These are phyloP conservation scores for Epichloe aotearoae DNA, from an alignment of 2,329 filamentous ascomycete species.

Conservation along the genomic window DNA sequence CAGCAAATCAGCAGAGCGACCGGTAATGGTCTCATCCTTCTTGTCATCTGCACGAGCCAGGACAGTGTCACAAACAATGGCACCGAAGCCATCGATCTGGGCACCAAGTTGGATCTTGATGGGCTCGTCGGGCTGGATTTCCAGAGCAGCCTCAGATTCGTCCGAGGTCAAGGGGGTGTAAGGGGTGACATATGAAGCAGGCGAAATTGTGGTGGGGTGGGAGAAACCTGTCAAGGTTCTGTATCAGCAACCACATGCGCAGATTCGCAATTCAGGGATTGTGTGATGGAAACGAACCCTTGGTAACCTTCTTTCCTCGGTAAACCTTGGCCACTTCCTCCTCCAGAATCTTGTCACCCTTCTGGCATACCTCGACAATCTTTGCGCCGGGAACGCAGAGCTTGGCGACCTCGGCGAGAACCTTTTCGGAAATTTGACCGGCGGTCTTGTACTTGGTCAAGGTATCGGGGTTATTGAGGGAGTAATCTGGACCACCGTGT, in stretches of 20 bases:
- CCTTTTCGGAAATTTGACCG: slow-evolving; percentile 88
- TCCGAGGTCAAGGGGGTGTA: slow-evolving; percentile 90
- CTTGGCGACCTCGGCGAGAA: slow-evolving; percentile 69
- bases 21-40: slow-evolving; percentile 51
- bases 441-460: slow-evolving; percentile 99
- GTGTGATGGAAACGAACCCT: slow-evolving; percentile 46
- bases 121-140: slow-evolving; percentile 72
- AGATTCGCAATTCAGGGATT: neutral
- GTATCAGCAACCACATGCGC: slow-evolving; percentile 1
- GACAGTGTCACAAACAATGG: slow-evolving; percentile 90
- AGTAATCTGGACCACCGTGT: slow-evolving; percentile 50
- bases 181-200: slow-evolving; percentile 85
- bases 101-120: slow-evolving; percentile 99
- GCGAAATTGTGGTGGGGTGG: slow-evolving; percentile 91
- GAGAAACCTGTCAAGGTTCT: slow-evolving; percentile 50
- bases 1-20: slow-evolving; percentile 73
- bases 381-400: slow-evolving; percentile 74
- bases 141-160: slow-evolving; percentile 64
- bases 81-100: slow-evolving; percentile 93
- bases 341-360: slow-evolving; percentile 87
- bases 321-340: slow-evolving; percentile 93
- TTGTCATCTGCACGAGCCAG: slow-evolving; percentile 53
- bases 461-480: slow-evolving; percentile 82
- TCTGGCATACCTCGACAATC: slow-evolving; percentile 87
- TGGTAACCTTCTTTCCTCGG: slow-evolving; percentile 92